Evolutionary conservation across 2,329 filamentous ascomycete genomes (phyloP), one percentile per base, ranked within the genome.

Genomic region (Drechslerella coelobrocha): DNA sequence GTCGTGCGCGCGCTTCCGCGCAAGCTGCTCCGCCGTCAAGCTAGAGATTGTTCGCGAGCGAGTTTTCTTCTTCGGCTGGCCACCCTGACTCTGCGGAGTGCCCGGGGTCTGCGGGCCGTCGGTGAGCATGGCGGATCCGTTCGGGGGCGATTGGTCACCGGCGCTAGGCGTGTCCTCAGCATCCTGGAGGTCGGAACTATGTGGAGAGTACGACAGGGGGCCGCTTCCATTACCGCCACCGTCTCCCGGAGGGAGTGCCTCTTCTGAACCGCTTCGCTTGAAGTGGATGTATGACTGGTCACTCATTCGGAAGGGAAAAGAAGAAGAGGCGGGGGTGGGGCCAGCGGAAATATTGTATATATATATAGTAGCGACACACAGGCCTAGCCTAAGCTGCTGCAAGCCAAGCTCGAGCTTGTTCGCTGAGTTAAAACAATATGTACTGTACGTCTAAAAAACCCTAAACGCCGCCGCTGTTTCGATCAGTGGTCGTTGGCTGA

Each of bases 1-100:
- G 78, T 95, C 91, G 84, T 96, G 96, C 76, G 91, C 90, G 73
- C 92, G 85, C 82, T 96, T 97, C 79, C 92, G 89, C 27, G 89
- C 90, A 68, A 96, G 85, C 80, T 96, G 92, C 72, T 92, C 89
- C 4, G 91, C 89, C 9, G 91, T 95, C 77, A 96, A 83, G 76
- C 90, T 93, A 73, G 91, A 91, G 61, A 96, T 92, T 73, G 90
- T 92, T 74, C 91, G 86, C 68, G 89, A 81, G 17, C 66, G 59
- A 39, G 66, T 60, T 59, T 71, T 71, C 48, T 71, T 71, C 66
- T 71, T 71, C 17, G 53, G 53, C 14, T 31, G 48, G 9, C 41
- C 41, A 19, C n/a, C 41, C 21, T 45, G 41, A 10, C 41, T 45
- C 48, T 79, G 78, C 23, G 78, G 73, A 63, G 75, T 79, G 41